Conservation (phyloP, 1,284 basidiomycete genomes). For the Naganishia liquefaciens region DNA sequence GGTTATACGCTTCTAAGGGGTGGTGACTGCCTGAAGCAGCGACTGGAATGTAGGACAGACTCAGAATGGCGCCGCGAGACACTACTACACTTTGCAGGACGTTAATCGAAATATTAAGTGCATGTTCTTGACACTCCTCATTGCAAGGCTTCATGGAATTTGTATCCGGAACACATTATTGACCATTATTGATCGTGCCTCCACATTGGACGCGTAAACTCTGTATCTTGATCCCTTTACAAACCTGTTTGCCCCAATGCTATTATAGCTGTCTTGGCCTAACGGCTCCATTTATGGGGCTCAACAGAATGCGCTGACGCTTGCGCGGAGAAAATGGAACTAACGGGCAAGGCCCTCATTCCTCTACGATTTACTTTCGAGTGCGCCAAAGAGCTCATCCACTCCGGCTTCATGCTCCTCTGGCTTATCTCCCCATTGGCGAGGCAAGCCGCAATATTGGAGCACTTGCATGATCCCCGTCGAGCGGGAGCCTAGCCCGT, state of each 20-base stretch:
- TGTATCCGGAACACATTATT: slow-evolving; percentile 1
- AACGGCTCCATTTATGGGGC: no score
- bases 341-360: no score
- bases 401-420: slow-evolving; percentile 38
- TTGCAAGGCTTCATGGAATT: not conserved
- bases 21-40: no score
- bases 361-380: slow-evolving; percentile 6
- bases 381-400: slow-evolving; percentile 13
- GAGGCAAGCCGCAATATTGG: slow-evolving; percentile 45
- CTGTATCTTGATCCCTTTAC: no score
- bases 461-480: slow-evolving; percentile 43
- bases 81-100: not conserved
- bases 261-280: no score
- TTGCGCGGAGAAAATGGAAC: no score
- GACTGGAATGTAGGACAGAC: no score
- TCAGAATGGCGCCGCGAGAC: no score
- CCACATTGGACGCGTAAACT: not conserved
- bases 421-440: slow-evolving; percentile 48
- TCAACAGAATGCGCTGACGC: no score
- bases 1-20: no score
- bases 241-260: no score
- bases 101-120: not conserved
- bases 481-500: slow-evolving; percentile 18
- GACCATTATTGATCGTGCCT: no score
- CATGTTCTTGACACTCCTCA: not conserved